Base-by-base conservation (phyloP, 257 asterid genomes). In the Phtheirospermum japonicum region DNA sequence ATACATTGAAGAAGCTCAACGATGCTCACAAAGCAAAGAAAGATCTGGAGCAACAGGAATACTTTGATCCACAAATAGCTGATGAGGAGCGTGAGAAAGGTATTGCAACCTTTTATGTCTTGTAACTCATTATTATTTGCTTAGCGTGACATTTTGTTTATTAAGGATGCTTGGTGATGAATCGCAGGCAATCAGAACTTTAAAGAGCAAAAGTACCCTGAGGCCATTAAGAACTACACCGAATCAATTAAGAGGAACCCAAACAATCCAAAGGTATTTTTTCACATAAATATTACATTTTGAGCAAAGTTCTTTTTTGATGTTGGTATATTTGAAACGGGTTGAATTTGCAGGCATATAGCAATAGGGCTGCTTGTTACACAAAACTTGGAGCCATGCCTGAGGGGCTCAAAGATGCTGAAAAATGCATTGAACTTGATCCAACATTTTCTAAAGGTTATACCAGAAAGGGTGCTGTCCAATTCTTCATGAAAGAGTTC, bases 41-140 rank as follows among this genome's bases (percentile, higher is more conserved):
- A 73, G 97, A 89, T 6, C 77, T 89, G 7, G 99, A 92, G 77
- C 96, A 89, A 65, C 90, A 82, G 32, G 97, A 89, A 50, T 92
- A 85, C 68, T 89, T 78, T 48, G 84, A 85, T 73, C 99, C 99
- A 6, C 80, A 84, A 42, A 63, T 85, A 43, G 97, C 97, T 16
- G 99, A 92, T 20, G 99, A 89, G 66, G 97, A 92, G 84, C 97
- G 97, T 13, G 99, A 92, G 80, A 89, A 89, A 82, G 99, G 98
- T 88, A 68, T 55, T 31, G 33, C 14, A 20, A 8, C 8, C 5
- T 26, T 26, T 8, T 53, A 16, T 16, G 3, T 23, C 28, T 23
- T 23, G 28, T 23, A 20, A 9, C 11, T 17, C 70, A 4, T 14
- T 48, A 16, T 20, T 59, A 3, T 7, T 36, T 40, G 26, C 42